phyloP scores from a whole-genome alignment of 495 filamentous ascomycete genomes.

The Chaetomium fimeti region DNA sequence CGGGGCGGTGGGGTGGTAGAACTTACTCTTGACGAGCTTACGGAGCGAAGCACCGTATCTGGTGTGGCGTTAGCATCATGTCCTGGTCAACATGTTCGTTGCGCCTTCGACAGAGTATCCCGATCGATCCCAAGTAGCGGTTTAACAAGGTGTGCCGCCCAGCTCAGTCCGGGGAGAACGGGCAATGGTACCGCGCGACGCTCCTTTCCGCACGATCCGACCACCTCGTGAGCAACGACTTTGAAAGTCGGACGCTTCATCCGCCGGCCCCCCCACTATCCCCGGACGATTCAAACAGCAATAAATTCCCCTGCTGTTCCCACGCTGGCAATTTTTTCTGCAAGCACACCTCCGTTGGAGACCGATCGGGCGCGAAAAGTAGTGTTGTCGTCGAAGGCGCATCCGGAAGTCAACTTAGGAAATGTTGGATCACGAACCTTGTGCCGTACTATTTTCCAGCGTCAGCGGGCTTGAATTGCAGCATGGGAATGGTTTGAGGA shows the following conservation, averaged over 20 bases:
- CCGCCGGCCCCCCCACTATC: neutral
- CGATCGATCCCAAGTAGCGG: neutral
- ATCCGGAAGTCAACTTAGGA: constrained; percentile 18
- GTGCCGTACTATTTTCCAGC: constrained; percentile 53
- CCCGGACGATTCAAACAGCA: neutral
- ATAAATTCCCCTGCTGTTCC: neutral
- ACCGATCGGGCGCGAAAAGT: constrained; percentile 6
- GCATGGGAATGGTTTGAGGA: neutral
- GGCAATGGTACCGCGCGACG: neutral
- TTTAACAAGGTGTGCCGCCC: neutral
- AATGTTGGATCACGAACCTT: constrained; percentile 45
- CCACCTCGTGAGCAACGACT: too few species aligned
- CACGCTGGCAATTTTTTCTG: neutral
- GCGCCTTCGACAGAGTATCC: constrained; percentile 14
- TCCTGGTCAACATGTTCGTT: neutral
- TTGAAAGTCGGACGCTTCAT: neutral
- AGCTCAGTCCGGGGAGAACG: neutral
- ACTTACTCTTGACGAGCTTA: constrained; percentile 90
- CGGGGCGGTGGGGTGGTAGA: neutral
- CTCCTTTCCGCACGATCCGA: too few species aligned
- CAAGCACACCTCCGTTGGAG: neutral
- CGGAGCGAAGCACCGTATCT: constrained; percentile 99
- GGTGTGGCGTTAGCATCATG: constrained; percentile 22
- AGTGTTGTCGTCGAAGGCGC: constrained; percentile 16
- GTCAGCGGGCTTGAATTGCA: constrained; percentile 21